Percentiles rank a stretch among this genome's conserved stretches.
These are phyloP conservation scores for Durio zibethinus DNA, from an alignment of 345 rosid species.

Conservation along the genomic window DNA sequence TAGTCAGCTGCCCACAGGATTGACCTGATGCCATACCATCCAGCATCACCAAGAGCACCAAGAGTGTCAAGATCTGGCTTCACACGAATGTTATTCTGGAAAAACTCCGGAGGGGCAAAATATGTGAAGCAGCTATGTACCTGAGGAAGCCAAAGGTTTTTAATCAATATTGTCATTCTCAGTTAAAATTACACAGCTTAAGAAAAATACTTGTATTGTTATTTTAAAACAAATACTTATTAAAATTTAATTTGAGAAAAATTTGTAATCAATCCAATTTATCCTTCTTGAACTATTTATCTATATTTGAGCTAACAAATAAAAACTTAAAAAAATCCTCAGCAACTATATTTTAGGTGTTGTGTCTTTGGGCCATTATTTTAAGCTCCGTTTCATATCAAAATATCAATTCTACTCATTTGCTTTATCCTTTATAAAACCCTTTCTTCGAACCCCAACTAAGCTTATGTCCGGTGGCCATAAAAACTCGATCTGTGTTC, in stretches of 20 bases:
- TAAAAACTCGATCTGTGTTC: neutral
- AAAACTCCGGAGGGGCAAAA: slow-evolving; percentile 47
- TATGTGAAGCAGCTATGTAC: slow-evolving; percentile 59
- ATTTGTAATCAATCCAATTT: too few relatives aligned
- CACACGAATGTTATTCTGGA: slow-evolving; percentile 66
- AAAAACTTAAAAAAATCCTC: too few relatives aligned
- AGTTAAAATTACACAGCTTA: neutral
- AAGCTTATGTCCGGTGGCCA: neutral
- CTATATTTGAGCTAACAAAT: too few relatives aligned
- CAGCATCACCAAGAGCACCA: slow-evolving; percentile 87
- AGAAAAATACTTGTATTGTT: too few relatives aligned
- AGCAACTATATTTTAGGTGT: too few relatives aligned
- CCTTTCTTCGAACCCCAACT: neutral
- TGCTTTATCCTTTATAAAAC: neutral
- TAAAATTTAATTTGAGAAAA: too few relatives aligned
- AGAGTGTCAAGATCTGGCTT: slow-evolving; percentile 81
- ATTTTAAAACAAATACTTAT: too few relatives aligned
- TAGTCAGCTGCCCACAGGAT: slow-evolving; percentile 54
- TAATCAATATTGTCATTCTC: neutral
- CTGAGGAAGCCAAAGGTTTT: slow-evolving; percentile 30
- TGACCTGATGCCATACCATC: slow-evolving; percentile 76
- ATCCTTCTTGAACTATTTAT: too few relatives aligned
- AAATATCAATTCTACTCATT: neutral
- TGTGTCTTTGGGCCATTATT: too few relatives aligned
- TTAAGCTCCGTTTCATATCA: neutral